Base-by-base conservation (phyloP, 2,329 filamentous ascomycete genomes). In the Macroventuria anomochaeta region DNA sequence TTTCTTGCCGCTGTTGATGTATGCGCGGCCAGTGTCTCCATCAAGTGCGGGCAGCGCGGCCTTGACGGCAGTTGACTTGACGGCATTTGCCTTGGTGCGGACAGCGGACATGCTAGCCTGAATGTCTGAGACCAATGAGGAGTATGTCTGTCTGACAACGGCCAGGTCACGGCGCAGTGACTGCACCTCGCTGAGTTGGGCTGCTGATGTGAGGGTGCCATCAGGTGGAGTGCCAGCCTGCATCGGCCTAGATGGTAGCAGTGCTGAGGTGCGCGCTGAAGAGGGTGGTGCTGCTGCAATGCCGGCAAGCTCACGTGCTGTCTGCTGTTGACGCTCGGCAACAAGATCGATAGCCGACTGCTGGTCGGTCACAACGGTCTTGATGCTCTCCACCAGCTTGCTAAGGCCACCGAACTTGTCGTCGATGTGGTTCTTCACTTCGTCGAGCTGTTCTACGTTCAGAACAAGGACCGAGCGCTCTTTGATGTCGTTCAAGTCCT, bases 341-440 rank as follows among this genome's bases (percentile, higher is more conserved):
- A 99, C 91, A 43, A 88, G 84, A 69, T 96, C 90, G 46, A 99
- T 85, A 6, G 91, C 87, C 3, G 85, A 83, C 41, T 90, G 86
- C 68, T 97, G 95, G 38, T 92, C 89, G 52, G 92, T 88, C 8
- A 99, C 83, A 36, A 90, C 88, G 46, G 89, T 88, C 73, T 89
- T 91, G 53, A 99, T 86, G 51, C 90, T 88, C 64, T 96, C 89
- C n/a, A 99, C 87, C 25, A 96, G 83, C 51, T 86, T 85, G 61
- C 88, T 90, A 42, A 99, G 80, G 6, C 88, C 86, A 8, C 88
- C 88, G 43, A 99, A 81, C 34, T 93, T 91, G 61, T 99, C 93
- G 60, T 99, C 95, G 61, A 99, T 92, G 70, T 97, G 95, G 41
- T 88, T 87, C 77, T 97, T 97, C 31, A 99, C 93, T 75, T 99